These are phyloP conservation scores for Kokia cookei DNA, from an alignment of 441 rosid genomes.

Conservation along the genomic window DNA sequence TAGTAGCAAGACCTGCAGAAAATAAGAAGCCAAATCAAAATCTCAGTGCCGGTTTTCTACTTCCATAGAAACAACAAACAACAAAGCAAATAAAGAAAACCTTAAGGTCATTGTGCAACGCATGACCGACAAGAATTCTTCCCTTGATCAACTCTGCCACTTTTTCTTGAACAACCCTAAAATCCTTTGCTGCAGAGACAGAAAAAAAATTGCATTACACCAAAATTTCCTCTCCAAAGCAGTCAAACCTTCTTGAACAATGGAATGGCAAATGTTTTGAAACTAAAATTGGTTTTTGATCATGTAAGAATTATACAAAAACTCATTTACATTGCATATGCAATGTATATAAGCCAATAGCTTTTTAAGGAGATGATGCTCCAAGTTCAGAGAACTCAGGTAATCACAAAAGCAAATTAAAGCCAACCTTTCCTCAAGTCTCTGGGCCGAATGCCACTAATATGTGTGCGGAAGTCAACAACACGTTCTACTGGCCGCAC, in stretches of 20 bases:
- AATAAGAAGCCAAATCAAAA: conserved; percentile 1
- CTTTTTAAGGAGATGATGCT: background rate
- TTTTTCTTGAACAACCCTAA: conserved; percentile 64
- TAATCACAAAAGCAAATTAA: conserved; percentile 5
- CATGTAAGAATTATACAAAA: background rate
- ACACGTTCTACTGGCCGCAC: conserved; percentile 86
- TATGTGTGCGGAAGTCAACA: conserved; percentile 79
- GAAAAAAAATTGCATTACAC: background rate
- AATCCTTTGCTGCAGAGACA: conserved; percentile 68
- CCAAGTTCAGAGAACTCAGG: background rate
- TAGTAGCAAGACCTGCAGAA: conserved; percentile 60
- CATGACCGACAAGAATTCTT: conserved; percentile 86
- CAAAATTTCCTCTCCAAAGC: background rate
- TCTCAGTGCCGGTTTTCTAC: background rate
- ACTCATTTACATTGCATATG: background rate
- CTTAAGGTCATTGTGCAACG: conserved; percentile 94
- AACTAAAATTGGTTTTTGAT: background rate
- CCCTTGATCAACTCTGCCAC: conserved; percentile 80
- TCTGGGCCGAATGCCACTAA: conserved; percentile 87
- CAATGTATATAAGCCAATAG: background rate
- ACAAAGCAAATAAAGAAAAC: conserved; percentile 27
- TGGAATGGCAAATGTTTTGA: background rate
- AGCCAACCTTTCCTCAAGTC: conserved; percentile 73
- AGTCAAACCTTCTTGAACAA: background rate
- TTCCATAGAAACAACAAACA: background rate